phyloP scores from a whole-genome alignment of 768 basidiomycete species.

The Pilatotrama ljubarskyi region DNA sequence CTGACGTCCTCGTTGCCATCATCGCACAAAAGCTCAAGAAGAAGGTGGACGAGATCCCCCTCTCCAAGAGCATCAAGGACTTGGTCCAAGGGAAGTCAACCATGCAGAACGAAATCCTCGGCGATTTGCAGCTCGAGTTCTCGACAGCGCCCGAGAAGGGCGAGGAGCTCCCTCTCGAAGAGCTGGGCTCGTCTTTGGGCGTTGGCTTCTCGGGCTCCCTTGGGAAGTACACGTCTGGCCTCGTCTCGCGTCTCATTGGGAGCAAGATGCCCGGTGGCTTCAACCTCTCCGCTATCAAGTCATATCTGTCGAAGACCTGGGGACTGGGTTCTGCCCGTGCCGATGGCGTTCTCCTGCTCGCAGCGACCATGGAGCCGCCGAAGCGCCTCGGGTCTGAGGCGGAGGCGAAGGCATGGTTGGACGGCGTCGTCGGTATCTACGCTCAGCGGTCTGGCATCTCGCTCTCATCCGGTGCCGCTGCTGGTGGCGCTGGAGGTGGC shows the following conservation, averaged over 20 bases:
- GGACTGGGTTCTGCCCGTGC: slow-evolving; percentile 90
- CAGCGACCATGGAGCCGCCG: slow-evolving; percentile 89
- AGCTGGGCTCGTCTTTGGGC: slow-evolving; percentile 83
- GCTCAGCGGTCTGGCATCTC: slow-evolving; percentile 89
- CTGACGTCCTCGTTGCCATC: slow-evolving; percentile 83
- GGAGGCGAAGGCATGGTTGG: slow-evolving; percentile 94
- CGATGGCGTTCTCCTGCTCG: slow-evolving; percentile 88
- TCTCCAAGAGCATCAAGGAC: slow-evolving; percentile 96
- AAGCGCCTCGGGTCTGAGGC: slow-evolving; percentile 90
- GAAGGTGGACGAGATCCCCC: slow-evolving; percentile 81
- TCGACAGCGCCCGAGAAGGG: slow-evolving; percentile 95
- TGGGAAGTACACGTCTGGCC: slow-evolving; percentile 90
- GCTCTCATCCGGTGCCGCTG: slow-evolving; percentile 66
- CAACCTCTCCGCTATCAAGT: slow-evolving; percentile 89
- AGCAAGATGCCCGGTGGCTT: slow-evolving; percentile 99
- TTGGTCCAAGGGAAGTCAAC: slow-evolving; percentile 99
- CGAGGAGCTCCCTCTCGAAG: slow-evolving; percentile 95
- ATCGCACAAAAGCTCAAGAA: slow-evolving; percentile 99
- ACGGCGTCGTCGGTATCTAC: slow-evolving; percentile 79
- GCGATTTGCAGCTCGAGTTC: slow-evolving; percentile 96
- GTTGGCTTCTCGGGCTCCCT: slow-evolving; percentile 82
- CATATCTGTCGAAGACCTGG: slow-evolving; percentile 89
- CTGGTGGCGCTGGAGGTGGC: slow-evolving; percentile 59
- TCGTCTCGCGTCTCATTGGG: slow-evolving; percentile 89
- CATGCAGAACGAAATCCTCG: slow-evolving; percentile 96